Conservation (phyloP, 306 rosid species). For the Oxytropis ochrocephala region DNA sequence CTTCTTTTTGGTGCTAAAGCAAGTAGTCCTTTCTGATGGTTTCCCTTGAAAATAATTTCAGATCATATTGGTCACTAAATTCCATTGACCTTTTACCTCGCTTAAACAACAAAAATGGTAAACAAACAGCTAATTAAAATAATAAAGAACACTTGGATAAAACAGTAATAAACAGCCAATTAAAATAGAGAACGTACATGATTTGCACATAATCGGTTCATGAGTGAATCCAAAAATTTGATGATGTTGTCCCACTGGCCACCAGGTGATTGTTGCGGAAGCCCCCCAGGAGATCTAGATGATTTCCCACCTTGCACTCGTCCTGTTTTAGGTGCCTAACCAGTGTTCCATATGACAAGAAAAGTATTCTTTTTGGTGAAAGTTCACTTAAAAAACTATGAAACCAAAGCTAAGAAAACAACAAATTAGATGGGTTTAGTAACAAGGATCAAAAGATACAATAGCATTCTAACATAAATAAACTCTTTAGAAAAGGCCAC, state of each 20-base stretch:
- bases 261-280: slow-evolving; percentile 62
- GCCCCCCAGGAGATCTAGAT: slow-evolving; percentile 70
- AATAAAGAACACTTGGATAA: not conserved
- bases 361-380: not conserved
- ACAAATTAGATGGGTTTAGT: not conserved
- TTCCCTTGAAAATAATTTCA: not conserved
- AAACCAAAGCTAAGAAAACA: not conserved
- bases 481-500: not conserved
- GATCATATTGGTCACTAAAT: not conserved
- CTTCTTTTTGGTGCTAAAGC: not conserved
- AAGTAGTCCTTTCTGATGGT: not conserved
- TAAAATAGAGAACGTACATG: slow-evolving; percentile 53
- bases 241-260: slow-evolving; percentile 93
- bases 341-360: slow-evolving; percentile 6
- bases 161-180: not conserved
- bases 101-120: not conserved
- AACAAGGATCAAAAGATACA: not conserved
- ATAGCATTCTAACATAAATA: not conserved
- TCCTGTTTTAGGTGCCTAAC: slow-evolving; percentile 84
- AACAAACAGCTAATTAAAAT: not conserved
- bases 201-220: slow-evolving; percentile 56
- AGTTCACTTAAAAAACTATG: not conserved
- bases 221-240: slow-evolving; percentile 79
- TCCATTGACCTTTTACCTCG: not conserved
- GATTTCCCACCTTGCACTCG: slow-evolving; percentile 78